Base-by-base conservation (phyloP, 768 basidiomycete species). In the Auricularia sp. region DNA sequence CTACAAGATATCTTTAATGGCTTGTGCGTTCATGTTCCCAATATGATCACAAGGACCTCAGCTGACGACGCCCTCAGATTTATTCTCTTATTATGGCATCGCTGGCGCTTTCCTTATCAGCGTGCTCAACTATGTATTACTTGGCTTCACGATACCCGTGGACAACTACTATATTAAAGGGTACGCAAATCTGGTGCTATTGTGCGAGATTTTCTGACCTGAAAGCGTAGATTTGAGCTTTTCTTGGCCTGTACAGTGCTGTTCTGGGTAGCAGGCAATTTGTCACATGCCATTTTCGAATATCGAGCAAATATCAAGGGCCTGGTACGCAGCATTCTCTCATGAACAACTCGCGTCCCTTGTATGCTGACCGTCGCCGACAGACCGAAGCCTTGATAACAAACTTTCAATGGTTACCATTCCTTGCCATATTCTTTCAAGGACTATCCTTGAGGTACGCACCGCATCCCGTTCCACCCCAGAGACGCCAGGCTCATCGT, bases 381-480 rank as follows among this genome's bases (percentile, higher is more conserved):
- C 61, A 36, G n/a, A 42, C 3, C 36, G 23, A 62, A 11, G 23
- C 63, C 8, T 42, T 67, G 5, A 58, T 43, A n/a, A 29, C 61
- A 14, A 64, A 58, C 36, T 11, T 64, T 44, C 6, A 56, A 12
- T 64, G 33, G 56, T 2, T 63, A 12, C 62, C 71, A 7, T 73
- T 71, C 68, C 71, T 74, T 66, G 56, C 65, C 63, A 69, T 74
- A 59, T 74, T 74, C 71, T 71, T 71, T 62, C 68, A 51, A 51
- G 62, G 62, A 10, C 51, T 63, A 21, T 63, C 62, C 18, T 35
- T 53, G 47, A 63, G 29, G 33, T 63, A 6, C 18, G 62, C 47
- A 53, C n/a, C 33, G 18, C 18, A 8, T 51, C 47, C 12, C 39
- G 29, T 42, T 42, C 39, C 12, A 8, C 39, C 39, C 3, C 12